Conservation (phyloP, 2,329 filamentous ascomycete species). For the Ophiostoma ulmi region DNA sequence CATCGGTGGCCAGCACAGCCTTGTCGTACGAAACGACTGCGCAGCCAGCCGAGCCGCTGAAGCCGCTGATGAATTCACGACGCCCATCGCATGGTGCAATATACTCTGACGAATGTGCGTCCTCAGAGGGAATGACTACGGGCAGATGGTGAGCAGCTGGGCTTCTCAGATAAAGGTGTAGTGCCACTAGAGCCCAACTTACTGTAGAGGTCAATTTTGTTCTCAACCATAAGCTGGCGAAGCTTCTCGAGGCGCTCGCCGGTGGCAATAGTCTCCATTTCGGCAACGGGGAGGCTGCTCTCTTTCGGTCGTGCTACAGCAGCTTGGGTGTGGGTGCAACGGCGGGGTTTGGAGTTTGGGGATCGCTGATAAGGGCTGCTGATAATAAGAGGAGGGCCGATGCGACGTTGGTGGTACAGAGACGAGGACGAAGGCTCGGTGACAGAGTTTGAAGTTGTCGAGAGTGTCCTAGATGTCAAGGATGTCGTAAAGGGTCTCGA, state of each 20-base stretch:
- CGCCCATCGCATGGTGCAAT: constrained; percentile 93
- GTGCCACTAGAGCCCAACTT: constrained; percentile 33
- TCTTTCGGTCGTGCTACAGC: constrained; percentile 9
- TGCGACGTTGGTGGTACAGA: background rate
- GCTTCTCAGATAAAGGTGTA: background rate
- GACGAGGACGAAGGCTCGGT: background rate
- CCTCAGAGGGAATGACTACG: constrained; percentile 89
- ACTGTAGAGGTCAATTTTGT: constrained; percentile 90
- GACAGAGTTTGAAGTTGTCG: background rate
- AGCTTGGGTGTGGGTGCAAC: constrained; percentile 9
- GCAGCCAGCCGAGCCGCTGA: constrained; percentile 90
- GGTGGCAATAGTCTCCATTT: constrained; percentile 76
- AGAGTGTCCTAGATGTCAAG: background rate
- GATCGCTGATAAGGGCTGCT: background rate
- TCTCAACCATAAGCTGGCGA: constrained; percentile 78
- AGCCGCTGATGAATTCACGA: constrained; percentile 86
- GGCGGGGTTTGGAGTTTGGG: background rate
- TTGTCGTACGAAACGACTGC: constrained; percentile 82
- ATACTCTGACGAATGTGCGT: constrained; percentile 96
- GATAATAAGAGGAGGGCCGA: no score
- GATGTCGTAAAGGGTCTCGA: background rate
- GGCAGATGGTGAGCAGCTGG: background rate
- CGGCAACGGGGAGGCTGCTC: constrained; percentile 23
- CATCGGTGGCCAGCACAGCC: constrained; percentile 88
- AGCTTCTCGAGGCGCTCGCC: constrained; percentile 69